These are phyloP conservation scores for Aureobasidium sp. DNA, from an alignment of 2,329 filamentous ascomycete species.

Conservation along the genomic window DNA sequence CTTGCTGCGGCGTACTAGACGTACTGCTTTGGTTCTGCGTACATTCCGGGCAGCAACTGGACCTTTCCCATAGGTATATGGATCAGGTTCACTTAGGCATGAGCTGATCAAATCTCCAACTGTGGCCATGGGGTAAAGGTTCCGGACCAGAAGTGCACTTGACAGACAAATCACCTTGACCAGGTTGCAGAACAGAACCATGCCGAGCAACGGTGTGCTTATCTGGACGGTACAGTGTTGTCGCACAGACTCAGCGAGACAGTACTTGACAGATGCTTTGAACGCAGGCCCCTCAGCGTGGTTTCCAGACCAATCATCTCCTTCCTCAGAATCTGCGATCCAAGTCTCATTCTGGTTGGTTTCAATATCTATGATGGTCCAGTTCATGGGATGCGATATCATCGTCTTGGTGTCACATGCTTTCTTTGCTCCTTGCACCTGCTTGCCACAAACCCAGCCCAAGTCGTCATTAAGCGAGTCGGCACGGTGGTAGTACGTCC, in stretches of 20 bases:
- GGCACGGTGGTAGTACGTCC: not conserved
- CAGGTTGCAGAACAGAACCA: not conserved
- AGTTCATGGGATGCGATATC: not conserved
- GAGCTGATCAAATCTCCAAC: slow-evolving; percentile 13
- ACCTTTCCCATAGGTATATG: not conserved
- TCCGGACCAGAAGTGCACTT: not conserved
- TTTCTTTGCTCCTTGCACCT: not conserved
- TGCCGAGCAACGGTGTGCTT: not conserved
- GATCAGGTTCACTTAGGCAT: not conserved
- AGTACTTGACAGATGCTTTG: not conserved
- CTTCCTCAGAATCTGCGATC: no score
- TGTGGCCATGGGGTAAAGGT: slow-evolving; percentile 10
- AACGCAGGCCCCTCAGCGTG: not conserved
- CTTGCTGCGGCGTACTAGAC: not conserved
- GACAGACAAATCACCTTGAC: not conserved
- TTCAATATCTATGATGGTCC: not conserved
- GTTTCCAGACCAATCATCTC: no score
- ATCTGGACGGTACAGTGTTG: not conserved
- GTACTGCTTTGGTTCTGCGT: not conserved
- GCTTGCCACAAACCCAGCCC: not conserved
- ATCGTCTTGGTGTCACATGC: not conserved
- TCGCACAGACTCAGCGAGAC: not conserved
- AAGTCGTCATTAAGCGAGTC: not conserved
- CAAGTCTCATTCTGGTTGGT: no score
- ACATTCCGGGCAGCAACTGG: not conserved